These are phyloP conservation scores for Phylloporus sp. DNA, from an alignment of 768 basidiomycete genomes.

Conservation along the genomic window DNA sequence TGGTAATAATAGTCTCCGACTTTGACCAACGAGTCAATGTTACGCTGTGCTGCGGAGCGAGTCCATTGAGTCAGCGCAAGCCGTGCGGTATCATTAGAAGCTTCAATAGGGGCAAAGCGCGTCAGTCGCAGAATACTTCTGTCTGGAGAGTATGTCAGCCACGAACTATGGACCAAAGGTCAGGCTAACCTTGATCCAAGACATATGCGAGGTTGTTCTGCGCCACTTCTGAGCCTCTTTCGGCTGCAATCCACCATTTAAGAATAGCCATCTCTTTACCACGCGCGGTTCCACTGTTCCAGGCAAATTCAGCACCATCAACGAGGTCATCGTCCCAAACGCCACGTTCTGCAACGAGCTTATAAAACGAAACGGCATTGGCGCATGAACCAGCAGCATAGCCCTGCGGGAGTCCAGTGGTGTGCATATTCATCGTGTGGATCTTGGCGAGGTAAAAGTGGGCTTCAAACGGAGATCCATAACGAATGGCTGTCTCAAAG, in stretches of 20 bases:
- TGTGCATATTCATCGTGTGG: constrained; percentile 54
- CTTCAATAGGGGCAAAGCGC: constrained; percentile 63
- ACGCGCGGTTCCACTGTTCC: constrained; percentile 64
- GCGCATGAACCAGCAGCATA: constrained; percentile 75
- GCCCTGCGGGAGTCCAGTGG: constrained; percentile 40
- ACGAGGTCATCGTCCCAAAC: constrained; percentile 81
- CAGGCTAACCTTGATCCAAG: constrained; percentile 76
- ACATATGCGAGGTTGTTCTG: constrained; percentile 95
- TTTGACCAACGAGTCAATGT: constrained; percentile 96
- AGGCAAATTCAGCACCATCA: constrained; percentile 72
- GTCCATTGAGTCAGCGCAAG: constrained; percentile 92
- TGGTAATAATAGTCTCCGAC: constrained; percentile 97
- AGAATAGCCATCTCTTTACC: constrained; percentile 83
- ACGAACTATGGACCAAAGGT: constrained; percentile 30
- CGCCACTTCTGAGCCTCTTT: constrained; percentile 86
- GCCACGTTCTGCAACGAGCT: constrained; percentile 88
- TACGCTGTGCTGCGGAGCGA: constrained; percentile 87
- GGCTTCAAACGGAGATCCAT: constrained; percentile 91
- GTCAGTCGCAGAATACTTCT: constrained; percentile 66
- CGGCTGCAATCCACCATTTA: constrained; percentile 93
- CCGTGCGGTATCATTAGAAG: constrained; percentile 77
- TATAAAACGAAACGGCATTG: constrained; percentile 89
- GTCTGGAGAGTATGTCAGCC: constrained; percentile 40
- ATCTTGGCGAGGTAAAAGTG: constrained; percentile 91
- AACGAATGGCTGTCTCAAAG: constrained; percentile 81